Base-by-base conservation (phyloP, 1,284 basidiomycete species). In the Volvariella volvacea region DNA sequence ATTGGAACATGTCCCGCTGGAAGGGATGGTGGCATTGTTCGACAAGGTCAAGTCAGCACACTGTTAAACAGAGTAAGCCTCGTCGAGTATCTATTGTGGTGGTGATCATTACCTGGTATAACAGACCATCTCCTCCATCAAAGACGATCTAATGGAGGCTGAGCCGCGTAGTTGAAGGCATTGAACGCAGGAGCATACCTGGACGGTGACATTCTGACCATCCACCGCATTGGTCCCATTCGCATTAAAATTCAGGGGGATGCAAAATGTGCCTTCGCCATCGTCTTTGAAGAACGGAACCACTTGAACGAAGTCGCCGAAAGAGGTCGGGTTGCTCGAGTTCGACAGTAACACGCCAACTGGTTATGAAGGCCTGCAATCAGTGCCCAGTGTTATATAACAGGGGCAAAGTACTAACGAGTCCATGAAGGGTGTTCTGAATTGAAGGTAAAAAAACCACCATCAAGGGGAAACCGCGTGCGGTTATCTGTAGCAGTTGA, bases 11-110 rank as follows among this genome's bases (percentile, higher is more conserved):
- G 52, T 21, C 31, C 63, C 50, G 48, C 52, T 53, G 12, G 61
- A 50, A n/a, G 57, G 44, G 17, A 65, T 64, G 8, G 63, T 68
- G 50, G 68, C 69, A 53, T 63, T 68, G 41, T 65, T 72, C 34
- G 76, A 68, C 22, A 91, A 67, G 4, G 80, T 76, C 43, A 91
- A 60, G 61, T 90, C 86, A 38, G 85, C 71, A 56, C 86, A 89
- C 79, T 84, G 48, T 2, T 19, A 34, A 34, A 37, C 20, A 17
- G 42, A 42, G 15, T 15, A 3, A 15, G 16, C 37, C 22, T n/a
- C 19, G 36, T 12, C 34, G n/a, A 9, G 17, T 16, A 41, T 12
- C 21, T 30, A 14, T 33, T 3, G 22, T 21, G 16, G 17, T 21
- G 22, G 22, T 12, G 21, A n/a, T 30, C 10, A 2, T 22, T n/a